A percentile compares a stretch with the other conserved stretches of the same genome.
phyloP scores from a whole-genome alignment of 148 eudicot genomes.

The Rhododendron ovatum region DNA sequence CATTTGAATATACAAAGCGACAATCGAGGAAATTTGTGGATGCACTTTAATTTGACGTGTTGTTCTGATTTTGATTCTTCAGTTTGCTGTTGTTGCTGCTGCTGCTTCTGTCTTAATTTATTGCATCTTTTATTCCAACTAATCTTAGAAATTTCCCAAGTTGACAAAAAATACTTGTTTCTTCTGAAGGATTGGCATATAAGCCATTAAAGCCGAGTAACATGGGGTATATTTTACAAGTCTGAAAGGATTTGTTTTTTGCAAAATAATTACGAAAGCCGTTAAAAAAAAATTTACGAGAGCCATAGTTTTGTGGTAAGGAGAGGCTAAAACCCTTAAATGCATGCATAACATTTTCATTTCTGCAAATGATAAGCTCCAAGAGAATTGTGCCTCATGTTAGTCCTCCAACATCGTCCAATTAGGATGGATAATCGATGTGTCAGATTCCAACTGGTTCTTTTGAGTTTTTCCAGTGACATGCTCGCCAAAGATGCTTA shows the following conservation, averaged over 20 bases:
- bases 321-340: background rate
- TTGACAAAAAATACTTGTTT: background rate
- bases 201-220: background rate
- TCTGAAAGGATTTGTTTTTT: background rate
- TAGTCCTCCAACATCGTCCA: background rate
- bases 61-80: no score
- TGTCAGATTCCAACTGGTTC: background rate
- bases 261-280: background rate
- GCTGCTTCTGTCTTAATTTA: no score
- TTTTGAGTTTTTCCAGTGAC: background rate
- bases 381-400: background rate
- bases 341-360: background rate
- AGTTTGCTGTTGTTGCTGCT: no score
- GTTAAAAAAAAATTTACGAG: background rate
- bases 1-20: no score
- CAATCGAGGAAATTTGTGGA: no score
- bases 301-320: background rate
- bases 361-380: background rate
- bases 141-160: background rate
- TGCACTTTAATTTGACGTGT: no score
- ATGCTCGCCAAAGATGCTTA: background rate
- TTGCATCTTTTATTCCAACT: background rate
- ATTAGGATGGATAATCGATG: background rate
- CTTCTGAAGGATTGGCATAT: background rate
- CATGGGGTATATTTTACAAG: background rate